Base-by-base conservation (phyloP, 495 filamentous ascomycete genomes). In the Pseudoneurospora amorphoporcata region DNA sequence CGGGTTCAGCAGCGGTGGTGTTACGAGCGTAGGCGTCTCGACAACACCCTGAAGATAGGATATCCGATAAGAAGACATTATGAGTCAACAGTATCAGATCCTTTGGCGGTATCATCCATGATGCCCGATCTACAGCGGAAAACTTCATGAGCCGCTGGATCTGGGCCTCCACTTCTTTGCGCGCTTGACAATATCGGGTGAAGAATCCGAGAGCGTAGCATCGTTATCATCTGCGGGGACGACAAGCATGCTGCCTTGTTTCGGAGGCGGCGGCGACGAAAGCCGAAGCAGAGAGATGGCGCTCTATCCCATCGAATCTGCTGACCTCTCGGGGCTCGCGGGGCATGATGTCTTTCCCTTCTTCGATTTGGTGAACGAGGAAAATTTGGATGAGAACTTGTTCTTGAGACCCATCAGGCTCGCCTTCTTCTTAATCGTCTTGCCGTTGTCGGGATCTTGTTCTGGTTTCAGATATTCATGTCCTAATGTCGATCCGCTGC, bases 371-470 rank as follows among this genome's bases (percentile, higher is more conserved):
- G 53, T 65, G 14, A 65, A 65, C 14, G 53, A 65, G 1, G 53
- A 65, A 17, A 65, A 65, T 37, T 65, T 65, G 53, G 53, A 65
- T 14, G 53, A 65, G 29, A 65, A 65, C 53, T 65, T 65, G 53
- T 65, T 35, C 14, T 65, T 65, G 29, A 65, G 53, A 65, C 53
- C 53, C 53, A 86, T 85, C 69, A 82, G 78, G 72, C 84, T 86
- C 29, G 82, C 73, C 76, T 85, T 85, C 76, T 86, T 85, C 76
- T 83, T 84, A 3, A 85, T 80, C 39, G 76, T 75, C 70, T 77
- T 74, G 58, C 75, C 79, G 45, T 82, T 71, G 19, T 61, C 77
- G 8, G 23, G 32, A 12, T 65, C 53, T 17, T 65, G 53, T 17
- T 65, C 53, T 32, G 53, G 53, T 37, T 65, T 65, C 53, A 65